Base-by-base conservation (phyloP, 345 rosid genomes). In the Cardamine chenopodiifolia region DNA sequence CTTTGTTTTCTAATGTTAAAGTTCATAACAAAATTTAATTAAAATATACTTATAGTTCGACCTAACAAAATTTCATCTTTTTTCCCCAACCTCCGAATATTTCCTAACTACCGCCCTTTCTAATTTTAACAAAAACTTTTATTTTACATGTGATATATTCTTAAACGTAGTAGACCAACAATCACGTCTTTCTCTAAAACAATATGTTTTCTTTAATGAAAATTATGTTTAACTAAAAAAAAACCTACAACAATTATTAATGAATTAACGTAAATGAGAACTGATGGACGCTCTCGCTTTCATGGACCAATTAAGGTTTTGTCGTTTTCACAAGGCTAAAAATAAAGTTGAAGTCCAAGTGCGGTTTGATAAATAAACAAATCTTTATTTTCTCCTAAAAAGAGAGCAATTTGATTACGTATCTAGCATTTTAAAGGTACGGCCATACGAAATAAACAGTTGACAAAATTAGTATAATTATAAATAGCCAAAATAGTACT, bases 371-470 rank as follows among this genome's bases (percentile, higher is more conserved):
- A 17, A 17, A 58, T 39, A 2, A 39, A 29, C 49, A 50, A 29
- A 25, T 35, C 17, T 65, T 28, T 49, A 19, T 37, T 59, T 59
- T 40, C 17, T 35, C 19, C 2, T 49, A 58, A 19, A 17, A 26
- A 49, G 79, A 68, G 63, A 75, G 40, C 70, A 52, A 42, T 61
- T 17, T 42, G 79, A 61, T n/a, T 62, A 75, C 74, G 70, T 37
- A 62, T 62, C 79, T 53, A n/a, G n/a, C n/a, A 22, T 31, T 15
- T 9, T 6, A 8, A 12, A 47, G 37, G 17, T 32, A 48, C 48
- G 40, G 39, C 1, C 50, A 22, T 64, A 13, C 20, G 35, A 55
- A 45, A 32, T 17, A n/a, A 22, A 32, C 42, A 74, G 31, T 45
- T 65, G 65, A 44, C 49, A 64, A 22, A 20, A n/a, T n/a, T 48